These are phyloP conservation scores for Porogramme epimiltina DNA, from an alignment of 1,284 basidiomycete genomes.

Conservation along the genomic window DNA sequence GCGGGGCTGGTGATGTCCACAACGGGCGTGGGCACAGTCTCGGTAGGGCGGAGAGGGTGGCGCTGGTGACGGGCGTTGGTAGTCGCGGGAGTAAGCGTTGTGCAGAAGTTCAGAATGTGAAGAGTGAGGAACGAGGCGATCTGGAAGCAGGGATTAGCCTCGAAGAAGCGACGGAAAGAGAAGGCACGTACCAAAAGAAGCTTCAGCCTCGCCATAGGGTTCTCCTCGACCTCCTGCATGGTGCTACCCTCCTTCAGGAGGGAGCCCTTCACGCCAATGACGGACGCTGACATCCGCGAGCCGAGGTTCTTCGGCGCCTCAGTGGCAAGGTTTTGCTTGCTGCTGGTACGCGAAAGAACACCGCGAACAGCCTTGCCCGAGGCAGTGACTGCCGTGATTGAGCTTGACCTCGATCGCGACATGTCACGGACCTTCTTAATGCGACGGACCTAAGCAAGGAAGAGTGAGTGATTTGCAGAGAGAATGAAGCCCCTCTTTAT, in stretches of 20 bases:
- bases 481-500: slow-evolving; percentile 6
- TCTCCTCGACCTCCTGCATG: slow-evolving; percentile 55
- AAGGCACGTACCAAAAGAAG: slow-evolving; percentile 70
- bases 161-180: slow-evolving; percentile 6
- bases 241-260: slow-evolving; percentile 41
- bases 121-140: slow-evolving; percentile 88
- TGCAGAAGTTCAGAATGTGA: slow-evolving; percentile 91
- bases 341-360: slow-evolving; percentile 23
- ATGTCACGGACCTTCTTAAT: slow-evolving; percentile 38
- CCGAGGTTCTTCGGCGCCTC: slow-evolving; percentile 34
- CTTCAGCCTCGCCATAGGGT: slow-evolving; percentile 88
- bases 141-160: slow-evolving; percentile 30
- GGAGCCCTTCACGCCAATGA: slow-evolving; percentile 72
- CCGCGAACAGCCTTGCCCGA: slow-evolving; percentile 26
- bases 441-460: slow-evolving; percentile 33
- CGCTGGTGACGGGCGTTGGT: slow-evolving; percentile 56
- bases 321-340: slow-evolving; percentile 13
- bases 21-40: slow-evolving; percentile 43
- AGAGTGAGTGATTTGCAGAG: background rate
- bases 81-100: slow-evolving; percentile 83
- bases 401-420: slow-evolving; percentile 31
- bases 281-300: slow-evolving; percentile 47
- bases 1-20: slow-evolving; percentile 67
- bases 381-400: slow-evolving; percentile 27
- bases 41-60: slow-evolving; percentile 25